These are phyloP conservation scores for Globisporangium megalacanthum DNA, from an alignment of 352 stramenopile genomes.

Conservation along the genomic window DNA sequence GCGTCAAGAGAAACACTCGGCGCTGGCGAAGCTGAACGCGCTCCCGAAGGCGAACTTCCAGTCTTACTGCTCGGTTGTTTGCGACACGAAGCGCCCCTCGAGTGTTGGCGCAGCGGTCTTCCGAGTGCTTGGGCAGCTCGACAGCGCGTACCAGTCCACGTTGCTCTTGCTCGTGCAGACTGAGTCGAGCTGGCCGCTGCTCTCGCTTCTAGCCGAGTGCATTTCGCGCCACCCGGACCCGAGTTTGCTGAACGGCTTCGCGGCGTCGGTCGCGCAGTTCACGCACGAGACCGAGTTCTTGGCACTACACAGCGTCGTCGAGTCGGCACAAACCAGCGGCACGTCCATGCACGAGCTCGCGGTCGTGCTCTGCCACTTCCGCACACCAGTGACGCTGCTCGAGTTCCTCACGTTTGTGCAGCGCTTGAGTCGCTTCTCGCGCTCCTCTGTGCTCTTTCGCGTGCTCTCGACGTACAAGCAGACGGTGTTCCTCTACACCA, in stretches of 20 bases:
- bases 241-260: slow-evolving; percentile 39
- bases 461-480: slow-evolving; percentile 46
- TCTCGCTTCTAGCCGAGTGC: slow-evolving; percentile 31
- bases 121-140: slow-evolving; percentile 35
- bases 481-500: slow-evolving; percentile 54
- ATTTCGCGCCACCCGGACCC: not conserved
- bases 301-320: slow-evolving; percentile 32
- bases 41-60: slow-evolving; percentile 42
- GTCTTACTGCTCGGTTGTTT: slow-evolving; percentile 28
- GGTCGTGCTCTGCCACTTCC: slow-evolving; percentile 50
- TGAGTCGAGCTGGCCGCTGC: slow-evolving; percentile 41
- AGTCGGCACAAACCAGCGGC: slow-evolving; percentile 31
- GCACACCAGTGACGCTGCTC: slow-evolving; percentile 20
- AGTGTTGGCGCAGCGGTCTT: slow-evolving; percentile 31
- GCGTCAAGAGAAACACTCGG: slow-evolving; percentile 15
- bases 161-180: slow-evolving; percentile 36
- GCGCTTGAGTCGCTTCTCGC: slow-evolving; percentile 19
- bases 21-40: slow-evolving; percentile 22
- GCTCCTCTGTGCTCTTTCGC: slow-evolving; percentile 37
- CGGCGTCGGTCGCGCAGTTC: slow-evolving; percentile 30
- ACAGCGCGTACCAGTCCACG: slow-evolving; percentile 27
- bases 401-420: slow-evolving; percentile 42
- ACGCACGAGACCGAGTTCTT: slow-evolving; percentile 26
- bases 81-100: slow-evolving; percentile 12
- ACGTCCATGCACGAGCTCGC: slow-evolving; percentile 38